Evolutionary conservation across 176 grass and related monocot genomes (phyloP).

Genomic region (Elaeis guineensis): DNA sequence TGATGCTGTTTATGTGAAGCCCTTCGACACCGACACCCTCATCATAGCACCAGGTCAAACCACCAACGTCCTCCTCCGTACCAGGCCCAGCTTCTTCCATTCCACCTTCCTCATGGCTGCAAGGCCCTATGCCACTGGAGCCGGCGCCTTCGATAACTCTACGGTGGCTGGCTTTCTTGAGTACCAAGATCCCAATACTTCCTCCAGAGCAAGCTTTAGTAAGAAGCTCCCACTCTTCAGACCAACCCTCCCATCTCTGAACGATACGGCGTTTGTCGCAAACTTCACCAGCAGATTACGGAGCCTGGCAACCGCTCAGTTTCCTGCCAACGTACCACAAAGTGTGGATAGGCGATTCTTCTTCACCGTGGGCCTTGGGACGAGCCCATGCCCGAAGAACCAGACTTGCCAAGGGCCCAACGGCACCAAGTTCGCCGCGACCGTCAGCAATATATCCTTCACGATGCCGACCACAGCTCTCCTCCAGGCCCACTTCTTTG

Average conservation of each 20-base stretch:
- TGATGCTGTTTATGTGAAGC: conserved; percentile 72
- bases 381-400: conserved; percentile 50
- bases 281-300: conserved; percentile 58
- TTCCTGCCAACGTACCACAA: conserved; percentile 50
- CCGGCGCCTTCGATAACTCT: conserved; percentile 80
- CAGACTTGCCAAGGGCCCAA: conserved; percentile 70
- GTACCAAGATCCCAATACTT: conserved; percentile 26
- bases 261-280: conserved; percentile 48
- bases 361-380: too few species aligned
- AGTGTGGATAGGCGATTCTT: conserved; percentile 42
- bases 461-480: conserved; percentile 46
- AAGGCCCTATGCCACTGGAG: conserved; percentile 38
- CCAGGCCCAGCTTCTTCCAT: not conserved
- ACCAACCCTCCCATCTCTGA: conserved; percentile 41
- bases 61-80: conserved; percentile 57
- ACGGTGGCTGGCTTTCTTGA: conserved; percentile 54
- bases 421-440: conserved; percentile 47
- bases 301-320: conserved; percentile 50
- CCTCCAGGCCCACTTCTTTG: conserved; percentile 68
- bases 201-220: conserved; percentile 5
- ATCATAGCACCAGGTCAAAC: conserved; percentile 64
- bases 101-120: conserved; percentile 43
- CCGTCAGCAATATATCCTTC: conserved; percentile 72
- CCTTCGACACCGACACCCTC: conserved; percentile 34
- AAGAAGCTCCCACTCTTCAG: conserved; percentile 25